Evolutionary conservation across 768 basidiomycete species (phyloP).

Genomic region (Hypholoma fasciculare): DNA sequence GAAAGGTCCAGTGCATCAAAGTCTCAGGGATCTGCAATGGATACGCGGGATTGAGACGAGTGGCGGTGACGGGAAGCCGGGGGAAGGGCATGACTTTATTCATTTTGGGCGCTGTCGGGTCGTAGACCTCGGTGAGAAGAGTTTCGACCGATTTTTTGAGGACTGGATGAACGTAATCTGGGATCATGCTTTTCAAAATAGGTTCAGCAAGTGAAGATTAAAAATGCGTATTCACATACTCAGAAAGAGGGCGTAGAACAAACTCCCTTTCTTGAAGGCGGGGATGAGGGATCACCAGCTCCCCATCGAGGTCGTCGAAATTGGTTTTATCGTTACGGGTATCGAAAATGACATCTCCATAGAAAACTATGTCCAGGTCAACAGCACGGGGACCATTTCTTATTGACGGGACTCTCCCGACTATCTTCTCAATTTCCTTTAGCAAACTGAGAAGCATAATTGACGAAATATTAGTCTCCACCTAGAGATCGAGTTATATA

Average conservation of each 20-base stretch:
- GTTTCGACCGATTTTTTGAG: conserved; percentile 44
- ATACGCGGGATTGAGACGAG: conserved; percentile 13
- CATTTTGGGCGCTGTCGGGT: conserved; percentile 47
- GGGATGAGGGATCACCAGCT: conserved; percentile 86
- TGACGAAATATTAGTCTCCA: conserved; percentile 73
- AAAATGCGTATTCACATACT: conserved; percentile 55
- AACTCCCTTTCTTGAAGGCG: conserved; percentile 86
- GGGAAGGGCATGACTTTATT: conserved; percentile 78
- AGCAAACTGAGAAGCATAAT: conserved; percentile 55
- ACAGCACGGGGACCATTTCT: conserved; percentile 88
- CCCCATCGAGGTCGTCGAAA: conserved; percentile 56
- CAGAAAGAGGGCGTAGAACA: conserved; percentile 82
- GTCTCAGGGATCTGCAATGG: conserved; percentile 42
- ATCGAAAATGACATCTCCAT: conserved; percentile 61
- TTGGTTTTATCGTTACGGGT: conserved; percentile 43
- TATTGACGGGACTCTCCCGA: conserved; percentile 79
- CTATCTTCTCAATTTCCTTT: conserved; percentile 69
- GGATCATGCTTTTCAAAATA: conserved; percentile 65
- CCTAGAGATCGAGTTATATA: conserved; percentile 40
- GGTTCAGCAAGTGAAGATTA: background rate
- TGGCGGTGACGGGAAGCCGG: conserved; percentile 38
- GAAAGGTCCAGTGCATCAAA: conserved; percentile 50
- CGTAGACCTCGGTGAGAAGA: conserved; percentile 44
- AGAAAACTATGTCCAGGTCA: conserved; percentile 87
- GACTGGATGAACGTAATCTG: conserved; percentile 67